A percentile compares a stretch with the other conserved stretches of the same genome.
These are phyloP conservation scores for Fusarium bulbicola DNA, from an alignment of 2,329 filamentous ascomycete genomes.

Conservation along the genomic window DNA sequence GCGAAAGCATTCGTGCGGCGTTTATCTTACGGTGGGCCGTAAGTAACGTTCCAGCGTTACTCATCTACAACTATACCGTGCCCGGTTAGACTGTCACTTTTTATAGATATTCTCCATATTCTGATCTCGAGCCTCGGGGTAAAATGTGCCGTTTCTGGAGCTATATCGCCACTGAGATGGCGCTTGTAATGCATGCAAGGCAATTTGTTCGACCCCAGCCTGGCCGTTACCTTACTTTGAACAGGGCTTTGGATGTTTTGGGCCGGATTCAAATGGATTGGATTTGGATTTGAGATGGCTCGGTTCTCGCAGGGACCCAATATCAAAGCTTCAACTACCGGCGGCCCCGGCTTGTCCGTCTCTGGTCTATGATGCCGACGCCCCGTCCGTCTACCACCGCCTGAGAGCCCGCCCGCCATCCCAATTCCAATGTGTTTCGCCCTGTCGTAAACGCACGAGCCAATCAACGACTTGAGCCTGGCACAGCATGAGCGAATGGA, in stretches of 20 bases:
- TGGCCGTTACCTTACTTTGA: conserved; percentile 7
- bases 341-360: conserved; percentile 31
- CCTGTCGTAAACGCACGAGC: conserved; percentile 12
- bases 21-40: conserved; percentile 27
- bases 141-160: conserved; percentile 28
- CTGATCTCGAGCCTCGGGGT: conserved; percentile 28
- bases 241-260: not conserved
- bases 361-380: not conserved
- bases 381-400: conserved; percentile 20
- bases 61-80: conserved; percentile 14
- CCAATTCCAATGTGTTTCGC: conserved; percentile 21
- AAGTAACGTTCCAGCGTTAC: conserved; percentile 36
- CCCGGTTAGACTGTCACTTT: conserved; percentile 26
- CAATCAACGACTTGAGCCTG: conserved; percentile 4
- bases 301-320: conserved; percentile 10
- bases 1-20: conserved; percentile 29
- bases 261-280: not conserved
- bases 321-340: conserved; percentile 32
- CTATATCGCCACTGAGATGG: conserved; percentile 26
- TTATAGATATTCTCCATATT: conserved; percentile 33
- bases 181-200: conserved; percentile 28
- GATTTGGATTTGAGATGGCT: conserved; percentile 13
- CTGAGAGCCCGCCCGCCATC: conserved; percentile 23
- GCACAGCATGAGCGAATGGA: conserved; percentile 11
- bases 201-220: conserved; percentile 6